Conservation (phyloP, 495 filamentous ascomycete genomes). For the Podospora fimiseda region DNA sequence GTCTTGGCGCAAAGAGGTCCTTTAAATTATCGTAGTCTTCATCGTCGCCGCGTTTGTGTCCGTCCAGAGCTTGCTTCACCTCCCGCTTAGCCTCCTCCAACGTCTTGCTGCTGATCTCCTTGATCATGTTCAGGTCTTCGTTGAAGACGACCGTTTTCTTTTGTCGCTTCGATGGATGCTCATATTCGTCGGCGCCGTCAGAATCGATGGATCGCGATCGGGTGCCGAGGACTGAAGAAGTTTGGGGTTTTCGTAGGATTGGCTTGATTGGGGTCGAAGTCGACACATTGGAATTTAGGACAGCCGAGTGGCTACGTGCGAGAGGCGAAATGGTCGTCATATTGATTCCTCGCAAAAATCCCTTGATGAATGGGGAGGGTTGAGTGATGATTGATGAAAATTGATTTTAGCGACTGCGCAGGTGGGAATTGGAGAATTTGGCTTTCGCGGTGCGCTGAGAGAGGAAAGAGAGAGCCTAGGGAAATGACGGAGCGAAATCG, state of each 20-base stretch:
- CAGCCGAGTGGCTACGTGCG: conserved; percentile 17
- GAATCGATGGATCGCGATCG: conserved; percentile 34
- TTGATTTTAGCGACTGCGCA: too few species aligned
- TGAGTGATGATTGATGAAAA: not conserved
- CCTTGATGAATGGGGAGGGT: not conserved
- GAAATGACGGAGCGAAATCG: not conserved
- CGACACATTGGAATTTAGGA: conserved; percentile 11
- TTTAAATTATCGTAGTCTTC: conserved; percentile 68
- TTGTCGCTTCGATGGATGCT: conserved; percentile 51
- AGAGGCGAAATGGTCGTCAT: conserved; percentile 29
- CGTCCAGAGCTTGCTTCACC: conserved; percentile 65
- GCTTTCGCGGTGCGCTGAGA: too few species aligned
- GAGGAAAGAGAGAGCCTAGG: not conserved
- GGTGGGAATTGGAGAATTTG: too few species aligned
- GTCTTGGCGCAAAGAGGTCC: conserved; percentile 53
- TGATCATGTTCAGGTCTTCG: conserved; percentile 59
- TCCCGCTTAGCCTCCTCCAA: conserved; percentile 60
- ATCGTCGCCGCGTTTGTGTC: conserved; percentile 58
- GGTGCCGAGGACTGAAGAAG: conserved; percentile 30
- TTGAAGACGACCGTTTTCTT: conserved; percentile 64
- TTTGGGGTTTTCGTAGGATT: conserved; percentile 36
- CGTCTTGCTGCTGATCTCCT: conserved; percentile 41
- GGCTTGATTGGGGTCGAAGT: conserved; percentile 35
- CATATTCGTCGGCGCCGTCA: conserved; percentile 34
- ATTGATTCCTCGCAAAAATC: not conserved